Conservation (phyloP, 2,329 filamentous ascomycete genomes). For the Tolypocladium album region DNA sequence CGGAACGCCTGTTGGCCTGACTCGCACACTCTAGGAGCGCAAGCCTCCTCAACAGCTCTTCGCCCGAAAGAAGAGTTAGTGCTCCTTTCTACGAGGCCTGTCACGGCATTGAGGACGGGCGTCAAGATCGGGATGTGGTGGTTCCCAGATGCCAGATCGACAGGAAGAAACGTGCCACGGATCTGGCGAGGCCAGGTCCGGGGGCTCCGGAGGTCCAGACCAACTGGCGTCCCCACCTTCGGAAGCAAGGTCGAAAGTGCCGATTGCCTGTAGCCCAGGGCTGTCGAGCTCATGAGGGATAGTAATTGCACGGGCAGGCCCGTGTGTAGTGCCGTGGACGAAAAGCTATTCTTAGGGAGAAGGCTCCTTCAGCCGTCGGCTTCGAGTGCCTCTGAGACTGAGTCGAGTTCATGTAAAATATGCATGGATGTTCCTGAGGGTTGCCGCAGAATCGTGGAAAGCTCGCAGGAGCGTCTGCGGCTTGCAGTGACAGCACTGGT, state of each 20-base stretch:
- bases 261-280: not conserved
- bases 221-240: no score
- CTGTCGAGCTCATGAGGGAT: not conserved
- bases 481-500: not conserved
- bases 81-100: no score
- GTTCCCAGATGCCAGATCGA: not conserved
- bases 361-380: not conserved
- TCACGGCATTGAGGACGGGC: no score
- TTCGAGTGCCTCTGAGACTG: not conserved
- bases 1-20: no score
- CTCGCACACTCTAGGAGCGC: no score
- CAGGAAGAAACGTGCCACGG: not conserved
- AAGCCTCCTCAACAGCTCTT: no score
- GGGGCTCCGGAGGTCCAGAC: no score
- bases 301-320: not conserved
- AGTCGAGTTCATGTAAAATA: no score
- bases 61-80: no score
- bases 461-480: not conserved
- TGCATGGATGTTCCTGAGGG: not conserved
- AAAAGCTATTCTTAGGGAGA: not conserved
- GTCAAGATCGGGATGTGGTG: not conserved
- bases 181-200: not conserved
- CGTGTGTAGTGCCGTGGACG: not conserved
- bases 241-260: not conserved
- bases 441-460: not conserved